Evolutionary conservation across 495 filamentous ascomycete species (phyloP).

Genomic region (Penicillium alfredii): DNA sequence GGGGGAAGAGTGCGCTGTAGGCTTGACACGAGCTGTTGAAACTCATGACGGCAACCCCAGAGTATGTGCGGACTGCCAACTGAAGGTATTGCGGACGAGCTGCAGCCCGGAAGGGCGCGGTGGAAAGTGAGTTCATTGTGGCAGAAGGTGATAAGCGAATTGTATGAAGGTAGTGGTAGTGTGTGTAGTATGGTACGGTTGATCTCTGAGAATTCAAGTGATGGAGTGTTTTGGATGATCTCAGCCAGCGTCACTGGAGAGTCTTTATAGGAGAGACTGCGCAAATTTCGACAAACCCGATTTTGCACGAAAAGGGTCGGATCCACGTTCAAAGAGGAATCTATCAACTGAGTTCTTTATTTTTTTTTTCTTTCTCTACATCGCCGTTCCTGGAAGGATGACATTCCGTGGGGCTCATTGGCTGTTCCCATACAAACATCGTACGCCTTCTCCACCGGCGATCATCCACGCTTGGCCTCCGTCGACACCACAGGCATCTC

Average conservation of each 20-base stretch:
- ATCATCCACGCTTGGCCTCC: constrained; percentile 5
- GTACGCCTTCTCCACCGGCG: neutral
- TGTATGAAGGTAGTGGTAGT: neutral
- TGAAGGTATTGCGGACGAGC: constrained; percentile 24
- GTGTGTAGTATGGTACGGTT: neutral
- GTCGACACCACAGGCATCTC: constrained; percentile 1
- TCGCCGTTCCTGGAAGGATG: constrained; percentile 12
- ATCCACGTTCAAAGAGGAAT: constrained; percentile 5
- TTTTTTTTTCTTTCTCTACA: constrained; percentile 3
- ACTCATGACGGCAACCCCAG: constrained; percentile 15
- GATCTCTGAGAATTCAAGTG: no score
- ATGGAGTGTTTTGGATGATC: neutral
- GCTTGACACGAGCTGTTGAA: constrained; percentile 10
- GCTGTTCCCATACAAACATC: constrained; percentile 3
- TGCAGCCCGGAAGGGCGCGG: constrained; percentile 30
- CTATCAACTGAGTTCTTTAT: constrained; percentile 2
- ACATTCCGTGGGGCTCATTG: constrained; percentile 8
- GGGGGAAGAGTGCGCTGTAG: constrained; percentile 6
- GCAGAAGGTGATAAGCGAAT: no score
- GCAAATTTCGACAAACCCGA: neutral
- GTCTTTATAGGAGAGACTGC: neutral
- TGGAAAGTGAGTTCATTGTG: constrained; percentile 24
- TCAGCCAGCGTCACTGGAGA: neutral
- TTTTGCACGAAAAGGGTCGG: neutral
- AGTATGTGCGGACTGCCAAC: constrained; percentile 24